Base-by-base conservation (phyloP, 2,329 filamentous ascomycete species). In the Hypoxylon sp. region DNA sequence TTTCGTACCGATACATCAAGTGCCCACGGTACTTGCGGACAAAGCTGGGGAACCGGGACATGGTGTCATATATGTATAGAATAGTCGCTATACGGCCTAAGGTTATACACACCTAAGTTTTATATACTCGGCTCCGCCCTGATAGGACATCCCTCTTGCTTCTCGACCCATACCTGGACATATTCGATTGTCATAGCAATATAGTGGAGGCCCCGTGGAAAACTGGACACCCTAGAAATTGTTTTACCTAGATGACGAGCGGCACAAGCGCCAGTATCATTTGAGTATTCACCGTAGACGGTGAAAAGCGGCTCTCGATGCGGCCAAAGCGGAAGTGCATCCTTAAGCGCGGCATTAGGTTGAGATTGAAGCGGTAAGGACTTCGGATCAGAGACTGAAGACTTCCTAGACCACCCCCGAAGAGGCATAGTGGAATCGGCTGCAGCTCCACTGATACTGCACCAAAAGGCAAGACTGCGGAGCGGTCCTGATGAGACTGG, bases 1-100 rank as follows among this genome's bases (percentile, higher is more conserved):
- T 64, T 39, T 58, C 57, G 73, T 73, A 73, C 69, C 50, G 66
- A 59, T 73, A 74, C 61, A 72, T 68, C 27, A 11, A 62, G 52
- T 67, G 37, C 35, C 56, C 55, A 62, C 31, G 46, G 58, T 70
- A 67, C 58, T 65, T 60, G 42, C 21, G 47, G 51, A 53, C 65
- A 54, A 68, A 65, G 68, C 61, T 68, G 54, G 62, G 17, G 39
- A 57, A 39, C 31, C 42, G 35, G 50, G 56, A 46, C 32, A 58
- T 62, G 53, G 52, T 42, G 32, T 63, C 54, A 31, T 21, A 17
- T 21, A 44, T 11, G 15, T 44, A 44, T 42, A 42, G 39, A 42
- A 6, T 42, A 42, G n/a, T 19, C 3, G 19, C 39, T 21, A 44
- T 17, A 19, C 17, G 11, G 8, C 11, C n/a, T 37, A 13, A 13